Base-by-base conservation (phyloP, 768 basidiomycete genomes). In the Cyclocybe cylindracea region DNA sequence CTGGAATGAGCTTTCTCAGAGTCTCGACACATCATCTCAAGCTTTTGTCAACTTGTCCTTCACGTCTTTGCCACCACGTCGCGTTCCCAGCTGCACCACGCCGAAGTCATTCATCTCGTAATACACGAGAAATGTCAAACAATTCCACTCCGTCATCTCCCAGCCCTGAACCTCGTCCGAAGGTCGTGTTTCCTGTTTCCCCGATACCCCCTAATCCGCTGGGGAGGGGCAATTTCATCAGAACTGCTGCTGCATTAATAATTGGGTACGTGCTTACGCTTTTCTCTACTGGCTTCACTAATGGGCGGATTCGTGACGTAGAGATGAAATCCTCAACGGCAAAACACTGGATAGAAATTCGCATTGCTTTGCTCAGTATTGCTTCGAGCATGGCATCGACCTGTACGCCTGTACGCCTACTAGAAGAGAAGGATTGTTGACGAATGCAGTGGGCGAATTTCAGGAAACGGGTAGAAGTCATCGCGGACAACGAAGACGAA, bases 251-350 rank as follows among this genome's bases (percentile, higher is more conserved):
- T 19, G 87, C 86, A 0, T 74, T 91, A 52, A 78, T 91, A 40
- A 91, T 91, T 55, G 89, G 89, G 89, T 86, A 51, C 45, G 75
- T 72, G 19, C 43, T 44, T 13, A 37, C 41, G 13, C 29, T 18
- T 33, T 14, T 10, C 10, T 33, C 7, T 50, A 9, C 18, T 4
- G 19, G 19, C 19, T 32, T 45, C 44, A 29, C 48, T 24, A 55
- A 51, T 29, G 13, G 31, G 24, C 29, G 44, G 4, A 3, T 5
- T 32, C 35, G 46, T 11, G 7, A 36, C 36, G 36, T 59, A 93
- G 92, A 7, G 92, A 95, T 68, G 93, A 96, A 62, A 93, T 96
- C 34, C 71, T 98, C 46, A 96, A 96, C 56, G 94, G 94, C 39
- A 93, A 94, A 78, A 93, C 91, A 0, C 80, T 83, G 43, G 91